These are phyloP conservation scores for Diaporthe vaccinii DNA, from an alignment of 2,329 filamentous ascomycete species.

Conservation along the genomic window DNA sequence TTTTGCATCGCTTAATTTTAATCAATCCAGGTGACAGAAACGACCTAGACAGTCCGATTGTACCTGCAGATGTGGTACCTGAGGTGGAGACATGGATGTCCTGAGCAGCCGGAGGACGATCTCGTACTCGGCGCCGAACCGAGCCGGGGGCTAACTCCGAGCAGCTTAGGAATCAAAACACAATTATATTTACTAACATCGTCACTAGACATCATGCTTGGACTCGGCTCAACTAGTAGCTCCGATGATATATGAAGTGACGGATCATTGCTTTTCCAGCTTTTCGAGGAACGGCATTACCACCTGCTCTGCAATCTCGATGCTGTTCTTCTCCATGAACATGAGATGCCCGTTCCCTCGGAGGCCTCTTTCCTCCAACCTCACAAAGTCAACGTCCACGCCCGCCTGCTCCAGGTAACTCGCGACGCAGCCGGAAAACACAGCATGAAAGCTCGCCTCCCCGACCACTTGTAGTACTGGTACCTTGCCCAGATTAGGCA, in stretches of 20 bases:
- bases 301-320: conserved; percentile 49
- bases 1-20: background rate
- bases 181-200: background rate
- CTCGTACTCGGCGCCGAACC: background rate
- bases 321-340: conserved; percentile 63
- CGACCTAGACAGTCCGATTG: background rate
- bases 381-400: conserved; percentile 55
- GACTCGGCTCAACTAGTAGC: background rate
- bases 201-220: background rate
- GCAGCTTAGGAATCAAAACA: background rate
- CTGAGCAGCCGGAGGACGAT: background rate
- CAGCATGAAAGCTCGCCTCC: conserved; percentile 59
- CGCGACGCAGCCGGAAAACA: conserved; percentile 59
- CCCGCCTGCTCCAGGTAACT: conserved; percentile 59
- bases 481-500: conserved; percentile 52
- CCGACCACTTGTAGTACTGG: conserved; percentile 56
- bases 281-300: background rate
- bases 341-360: conserved; percentile 62
- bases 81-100: background rate
- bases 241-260: background rate
- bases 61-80: background rate
- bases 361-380: conserved; percentile 56
- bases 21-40: background rate
- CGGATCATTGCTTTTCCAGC: conserved; percentile 5
- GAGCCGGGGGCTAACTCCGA: background rate